Conservation (phyloP, 345 rosid species). For the Camelina sativa region DNA sequence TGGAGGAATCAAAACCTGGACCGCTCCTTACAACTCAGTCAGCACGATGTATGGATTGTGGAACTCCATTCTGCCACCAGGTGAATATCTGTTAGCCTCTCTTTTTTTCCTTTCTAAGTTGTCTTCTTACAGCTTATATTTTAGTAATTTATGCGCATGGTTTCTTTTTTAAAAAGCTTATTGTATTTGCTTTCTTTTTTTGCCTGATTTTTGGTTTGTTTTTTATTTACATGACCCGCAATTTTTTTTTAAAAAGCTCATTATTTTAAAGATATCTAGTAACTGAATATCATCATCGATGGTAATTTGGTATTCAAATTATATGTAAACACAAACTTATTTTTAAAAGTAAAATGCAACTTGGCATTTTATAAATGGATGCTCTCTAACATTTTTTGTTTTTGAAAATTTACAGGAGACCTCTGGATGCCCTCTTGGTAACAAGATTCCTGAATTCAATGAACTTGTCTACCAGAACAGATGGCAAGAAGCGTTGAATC, state of each 20-base stretch:
- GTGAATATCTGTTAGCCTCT: conserved; percentile 40
- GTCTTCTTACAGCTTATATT: background rate
- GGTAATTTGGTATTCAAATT: too few relatives aligned
- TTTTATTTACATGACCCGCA: too few relatives aligned
- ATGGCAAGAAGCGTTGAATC: conserved; percentile 97
- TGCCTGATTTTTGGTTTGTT: too few relatives aligned
- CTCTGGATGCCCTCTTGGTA: conserved; percentile 99
- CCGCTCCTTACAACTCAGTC: conserved; percentile 90
- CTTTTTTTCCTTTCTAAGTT: background rate
- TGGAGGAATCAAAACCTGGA: conserved; percentile 79
- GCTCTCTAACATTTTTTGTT: background rate
- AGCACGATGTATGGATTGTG: conserved; percentile 99
- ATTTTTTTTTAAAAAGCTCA: too few relatives aligned
- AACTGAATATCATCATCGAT: too few relatives aligned
- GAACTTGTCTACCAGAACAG: conserved; percentile 97
- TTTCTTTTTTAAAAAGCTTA: too few relatives aligned
- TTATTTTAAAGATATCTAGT: too few relatives aligned
- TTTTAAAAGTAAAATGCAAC: background rate
- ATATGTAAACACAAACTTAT: too few relatives aligned
- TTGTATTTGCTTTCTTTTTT: too few relatives aligned
- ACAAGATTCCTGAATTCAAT: conserved; percentile 98
- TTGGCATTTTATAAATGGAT: background rate
- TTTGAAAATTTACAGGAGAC: conserved; percentile 61
- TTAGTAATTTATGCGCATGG: too few relatives aligned
- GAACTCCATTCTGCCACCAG: conserved; percentile 99